Evolutionary conservation across 371 early-diverging fungal species (phyloP), one percentile per base, ranked within the genome.

Genomic region (Rhizomucor pusillus): DNA sequence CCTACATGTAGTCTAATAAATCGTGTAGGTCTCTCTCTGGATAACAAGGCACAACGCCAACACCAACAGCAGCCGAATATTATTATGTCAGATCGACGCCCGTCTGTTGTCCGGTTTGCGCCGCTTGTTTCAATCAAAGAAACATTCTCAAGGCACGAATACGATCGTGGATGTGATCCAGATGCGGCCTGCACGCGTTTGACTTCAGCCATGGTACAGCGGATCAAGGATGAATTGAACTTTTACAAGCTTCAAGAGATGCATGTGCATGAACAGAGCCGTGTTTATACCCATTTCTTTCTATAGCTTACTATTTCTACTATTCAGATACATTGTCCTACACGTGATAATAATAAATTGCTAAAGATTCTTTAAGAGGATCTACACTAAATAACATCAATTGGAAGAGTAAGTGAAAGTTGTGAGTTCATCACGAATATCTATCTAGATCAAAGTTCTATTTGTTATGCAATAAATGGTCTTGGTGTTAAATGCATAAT

Each of bases 141-240:
- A 44, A 87, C 90, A 7, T 90, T 74, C 63, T 77, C 86, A 16
- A 71, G 80, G 14, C 73, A 71, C 7, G 81, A 86, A 34, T 90
- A 90, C 54, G 90, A 90, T 52, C 80, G 90, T 9, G 68, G 73
- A 13, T 84, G 87, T 14, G 81, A 85, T 60, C 71, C 80, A 3
- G 64, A 80, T 22, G 71, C 80, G 20, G 73, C 75, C 1, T 82
- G 82, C 36, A 67, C 66, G n/a, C 68, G 75, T 24, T 59, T 90
- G 9, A 86, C 86, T 1, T 62, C 86, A 0, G 62, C 66, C 4
- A 67, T 83, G 43, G 88, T 87, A 10, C 72, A 77, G 47, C 68
- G 69, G 47, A 90, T 90, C 63, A 89, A 89, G 52, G 64, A 79
- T 48, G 90, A 90, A 62, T 61, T 90, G 52, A 90, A 90, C 59